Base-by-base conservation (phyloP, 495 filamentous ascomycete genomes). In the Hypoxylon crocopeplum region DNA sequence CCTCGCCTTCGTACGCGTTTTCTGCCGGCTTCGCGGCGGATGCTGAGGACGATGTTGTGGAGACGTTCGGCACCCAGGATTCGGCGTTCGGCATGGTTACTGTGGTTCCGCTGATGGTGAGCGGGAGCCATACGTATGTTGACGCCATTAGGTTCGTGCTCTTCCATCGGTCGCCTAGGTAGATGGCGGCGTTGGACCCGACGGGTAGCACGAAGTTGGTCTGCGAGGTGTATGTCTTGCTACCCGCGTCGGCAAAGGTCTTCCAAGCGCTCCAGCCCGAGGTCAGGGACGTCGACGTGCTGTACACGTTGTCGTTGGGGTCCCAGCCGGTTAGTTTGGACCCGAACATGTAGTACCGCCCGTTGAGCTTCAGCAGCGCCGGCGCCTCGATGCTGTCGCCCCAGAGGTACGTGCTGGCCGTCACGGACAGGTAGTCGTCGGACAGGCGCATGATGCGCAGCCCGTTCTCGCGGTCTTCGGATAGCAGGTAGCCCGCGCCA, bases 161-260 rank as follows among this genome's bases (percentile, higher is more conserved):
- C 1, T 82, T 63, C 86, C 86, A 89, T 4, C 86, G 77, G 70
- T 89, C 86, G 41, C 86, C 86, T 75, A 88, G 81, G 70, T 88
- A 89, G 48, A 85, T 84, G 38, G 67, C 70, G n/a, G 51, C 69
- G 46, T 70, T 64, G 40, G 69, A 55, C 53, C 72, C 68, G 29
- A 77, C 67, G 0, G 79, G 72, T 25, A 84, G 72, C 47, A 83
- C 69, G 48, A 72, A 83, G 19, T 73, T 81, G 0, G 78, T 82
- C 57, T 83, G 80, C 2, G 75, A 80, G 21, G 70, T 72, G 52
- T 83, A 85, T 0, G 84, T 87, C 42, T 79, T 66, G 40, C 55
- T 55, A 2, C 83, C 84, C 5, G 64, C 48, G 29, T 81, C 76
- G 13, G 85, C 84, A 47, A 88, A 88, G 2, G 76, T 79, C 33